A percentile compares a stretch with the other conserved stretches of the same genome.
Evolutionary conservation across 129 eudicot species (phyloP).

Genomic region (Arctium minus): DNA sequence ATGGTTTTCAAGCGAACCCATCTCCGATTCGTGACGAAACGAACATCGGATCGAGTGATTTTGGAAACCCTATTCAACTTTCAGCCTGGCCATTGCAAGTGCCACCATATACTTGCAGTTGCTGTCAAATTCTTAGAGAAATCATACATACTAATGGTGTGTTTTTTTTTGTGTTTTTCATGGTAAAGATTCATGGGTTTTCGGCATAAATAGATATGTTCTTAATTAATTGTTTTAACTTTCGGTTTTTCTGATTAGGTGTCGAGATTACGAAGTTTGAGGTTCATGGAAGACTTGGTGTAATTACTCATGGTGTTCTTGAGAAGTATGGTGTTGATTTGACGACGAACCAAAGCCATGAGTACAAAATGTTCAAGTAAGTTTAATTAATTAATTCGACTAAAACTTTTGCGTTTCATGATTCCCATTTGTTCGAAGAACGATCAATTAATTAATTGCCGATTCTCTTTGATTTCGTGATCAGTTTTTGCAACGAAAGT

Average conservation of each 20-base stretch:
- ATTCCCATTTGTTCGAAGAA: no score
- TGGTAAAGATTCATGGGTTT: not conserved
- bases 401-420: not conserved
- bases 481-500: conserved; percentile 51
- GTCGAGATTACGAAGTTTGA: conserved; percentile 45
- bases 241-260: conserved; percentile 20
- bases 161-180: not conserved
- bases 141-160: conserved; percentile 60
- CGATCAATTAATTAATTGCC: not conserved
- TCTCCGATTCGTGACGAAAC: conserved; percentile 6
- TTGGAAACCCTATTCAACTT: conserved; percentile 40
- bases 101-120: conserved; percentile 45
- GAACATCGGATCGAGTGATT: not conserved
- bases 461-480: not conserved
- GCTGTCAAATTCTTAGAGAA: conserved; percentile 64
- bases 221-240: not conserved
- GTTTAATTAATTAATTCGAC: not conserved
- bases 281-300: conserved; percentile 68
- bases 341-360: conserved; percentile 21
- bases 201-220: not conserved
- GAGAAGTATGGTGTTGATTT: conserved; percentile 30
- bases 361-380: conserved; percentile 59
- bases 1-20: conserved; percentile 2
- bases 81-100: conserved; percentile 45
- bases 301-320: conserved; percentile 49